Evolutionary conservation across 768 basidiomycete genomes (phyloP), one percentile per base, ranked within the genome.

Genomic region (Megacollybia marginata): DNA sequence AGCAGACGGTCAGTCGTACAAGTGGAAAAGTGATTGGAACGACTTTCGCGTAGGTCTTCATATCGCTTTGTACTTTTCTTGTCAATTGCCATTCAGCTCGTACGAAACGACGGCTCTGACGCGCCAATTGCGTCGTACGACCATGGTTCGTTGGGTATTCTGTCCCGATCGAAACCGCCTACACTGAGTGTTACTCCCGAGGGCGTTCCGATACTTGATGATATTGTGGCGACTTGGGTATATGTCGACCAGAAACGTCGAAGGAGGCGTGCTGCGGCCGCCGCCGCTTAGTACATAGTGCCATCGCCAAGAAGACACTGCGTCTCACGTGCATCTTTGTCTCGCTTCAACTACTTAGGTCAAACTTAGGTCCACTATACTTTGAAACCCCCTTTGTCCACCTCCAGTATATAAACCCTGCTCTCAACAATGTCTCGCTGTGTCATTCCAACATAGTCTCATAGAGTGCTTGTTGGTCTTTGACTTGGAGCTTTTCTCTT

Each of bases 181-280:
- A 56, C 61, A 9, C 52, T 68, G 5, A 56, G 57, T 32, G 35
- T 69, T 18, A 51, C 61, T 10, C 63, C 63, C 8, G 62, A 61
- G 28, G 66, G 65, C 6, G 38, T 49, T 9, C 53, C 44, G 31
- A 66, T 68, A 35, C 50, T 68, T 11, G 66, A 69, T 45, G 68
- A 68, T 33, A 66, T 68, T 33, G 20, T 68, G 32, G 63, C 66
- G 48, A 68, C 68, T 0, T 68, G 69, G 31, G 51, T 69, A 16
- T 69, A 65, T 42, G 65, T 66, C n/a, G 65, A 61, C 45, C n/a
- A 48, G 18, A 33, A 43, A 49, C 66, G 65, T 67, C 67, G 66
- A 60, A 73, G 69, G 67, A 71, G 73, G 69, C 71, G 70, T 28
- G 23, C 23, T 28, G 23, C 23, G 23, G 23, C 23, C 23, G 23